phyloP scores from a whole-genome alignment of 305 asterid genomes.

The Fraxinus sp. region DNA sequence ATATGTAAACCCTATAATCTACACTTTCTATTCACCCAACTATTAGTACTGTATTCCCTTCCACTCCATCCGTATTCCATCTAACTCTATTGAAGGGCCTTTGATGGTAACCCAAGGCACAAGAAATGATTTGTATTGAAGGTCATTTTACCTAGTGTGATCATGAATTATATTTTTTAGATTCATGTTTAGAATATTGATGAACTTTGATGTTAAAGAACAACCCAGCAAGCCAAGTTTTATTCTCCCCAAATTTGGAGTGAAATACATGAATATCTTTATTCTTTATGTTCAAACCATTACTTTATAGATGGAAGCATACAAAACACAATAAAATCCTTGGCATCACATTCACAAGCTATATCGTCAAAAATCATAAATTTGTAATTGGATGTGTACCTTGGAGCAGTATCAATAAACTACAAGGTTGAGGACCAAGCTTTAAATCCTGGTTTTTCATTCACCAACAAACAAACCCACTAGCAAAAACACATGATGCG shows the following conservation, averaged over 20 bases:
- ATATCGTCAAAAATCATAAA: background rate
- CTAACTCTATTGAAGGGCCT: background rate
- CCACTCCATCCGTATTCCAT: background rate
- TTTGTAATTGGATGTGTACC: background rate
- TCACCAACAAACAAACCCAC: background rate
- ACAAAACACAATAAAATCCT: background rate
- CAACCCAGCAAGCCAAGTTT: background rate
- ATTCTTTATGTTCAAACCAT: background rate
- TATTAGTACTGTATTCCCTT: background rate
- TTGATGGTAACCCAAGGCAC: background rate
- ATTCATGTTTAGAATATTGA: background rate
- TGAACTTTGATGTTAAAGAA: background rate
- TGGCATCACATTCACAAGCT: background rate
- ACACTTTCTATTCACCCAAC: background rate
- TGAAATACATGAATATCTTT: background rate
- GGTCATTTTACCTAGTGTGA: background rate
- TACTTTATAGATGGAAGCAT: background rate
- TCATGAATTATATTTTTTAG: background rate
- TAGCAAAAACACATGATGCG: background rate
- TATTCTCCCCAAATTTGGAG: background rate
- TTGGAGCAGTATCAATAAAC: background rate
- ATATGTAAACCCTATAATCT: background rate
- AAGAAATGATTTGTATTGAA: background rate
- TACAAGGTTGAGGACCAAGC: background rate
- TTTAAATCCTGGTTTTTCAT: background rate